Percentiles rank a stretch among this genome's conserved stretches.
phyloP scores from a whole-genome alignment of 495 filamentous ascomycete genomes.

The Filosporella fistucella region DNA sequence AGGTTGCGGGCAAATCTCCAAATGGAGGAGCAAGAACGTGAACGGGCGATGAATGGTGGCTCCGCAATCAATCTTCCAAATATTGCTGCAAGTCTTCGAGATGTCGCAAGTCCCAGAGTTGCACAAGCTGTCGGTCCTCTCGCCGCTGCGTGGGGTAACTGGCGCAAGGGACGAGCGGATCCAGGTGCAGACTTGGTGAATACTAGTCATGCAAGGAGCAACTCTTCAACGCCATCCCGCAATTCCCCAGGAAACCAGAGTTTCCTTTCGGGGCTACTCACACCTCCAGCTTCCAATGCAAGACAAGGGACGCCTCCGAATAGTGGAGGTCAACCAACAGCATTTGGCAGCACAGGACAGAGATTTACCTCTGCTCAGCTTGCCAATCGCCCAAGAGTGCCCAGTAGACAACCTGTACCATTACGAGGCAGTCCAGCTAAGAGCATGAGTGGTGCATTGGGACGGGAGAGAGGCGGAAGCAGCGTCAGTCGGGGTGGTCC shows the following conservation, averaged over 20 bases:
- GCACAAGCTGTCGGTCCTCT: slow-evolving; percentile 73
- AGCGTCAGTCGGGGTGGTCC: slow-evolving; percentile 44
- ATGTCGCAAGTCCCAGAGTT: slow-evolving; percentile 64
- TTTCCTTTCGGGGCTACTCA: slow-evolving; percentile 70
- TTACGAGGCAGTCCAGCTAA: slow-evolving; percentile 16
- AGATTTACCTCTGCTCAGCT: slow-evolving; percentile 44
- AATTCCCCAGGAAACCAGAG: slow-evolving; percentile 44
- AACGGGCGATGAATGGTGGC: slow-evolving; percentile 61
- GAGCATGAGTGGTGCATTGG: not conserved
- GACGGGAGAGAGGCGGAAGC: slow-evolving; percentile 14
- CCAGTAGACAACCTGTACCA: slow-evolving; percentile 20
- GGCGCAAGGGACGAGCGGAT: slow-evolving; percentile 59
- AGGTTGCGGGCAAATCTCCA: slow-evolving; percentile 89
- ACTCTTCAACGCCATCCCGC: slow-evolving; percentile 48
- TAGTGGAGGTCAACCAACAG: slow-evolving; percentile 48
- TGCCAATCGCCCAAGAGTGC: slow-evolving; percentile 33
- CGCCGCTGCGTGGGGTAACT: slow-evolving; percentile 81
- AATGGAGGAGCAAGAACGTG: slow-evolving; percentile 95
- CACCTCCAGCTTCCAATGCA: slow-evolving; percentile 54
- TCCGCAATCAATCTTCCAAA: slow-evolving; percentile 47
- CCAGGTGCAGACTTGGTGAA: slow-evolving; percentile 13
- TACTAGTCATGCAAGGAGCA: slow-evolving; percentile 11
- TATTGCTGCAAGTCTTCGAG: slow-evolving; percentile 46
- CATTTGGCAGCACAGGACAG: slow-evolving; percentile 46
- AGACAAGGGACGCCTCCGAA: slow-evolving; percentile 37